Percentiles rank a stretch among this genome's conserved stretches.
phyloP scores from a whole-genome alignment of 805 yeast genomes.

The Yamadazyma tumulicola region DNA sequence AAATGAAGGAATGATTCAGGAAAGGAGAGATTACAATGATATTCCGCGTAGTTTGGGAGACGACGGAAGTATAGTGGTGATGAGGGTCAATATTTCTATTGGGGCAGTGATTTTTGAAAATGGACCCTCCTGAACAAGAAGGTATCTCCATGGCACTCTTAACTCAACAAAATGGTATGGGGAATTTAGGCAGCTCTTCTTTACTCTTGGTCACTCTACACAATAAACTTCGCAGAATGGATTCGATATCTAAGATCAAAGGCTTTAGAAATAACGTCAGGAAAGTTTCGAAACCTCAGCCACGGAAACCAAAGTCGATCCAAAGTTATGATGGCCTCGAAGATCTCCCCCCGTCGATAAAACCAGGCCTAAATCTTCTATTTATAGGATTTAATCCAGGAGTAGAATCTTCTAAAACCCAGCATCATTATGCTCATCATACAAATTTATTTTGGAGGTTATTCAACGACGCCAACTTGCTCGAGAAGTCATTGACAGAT shows the following conservation, averaged over 20 bases:
- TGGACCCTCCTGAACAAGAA: too few species aligned
- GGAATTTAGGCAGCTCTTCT: background rate
- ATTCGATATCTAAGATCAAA: slow-evolving; percentile 4
- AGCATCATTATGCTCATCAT: slow-evolving; percentile 72
- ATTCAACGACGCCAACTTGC: slow-evolving; percentile 49
- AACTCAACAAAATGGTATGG: too few species aligned
- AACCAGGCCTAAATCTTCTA: slow-evolving; percentile 31
- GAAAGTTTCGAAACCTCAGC: background rate
- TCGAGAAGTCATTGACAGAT: slow-evolving; percentile 19
- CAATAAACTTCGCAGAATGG: slow-evolving; percentile 1
- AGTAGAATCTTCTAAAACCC: slow-evolving; percentile 51
- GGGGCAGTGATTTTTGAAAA: too few species aligned
- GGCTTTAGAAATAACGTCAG: slow-evolving; percentile 3
- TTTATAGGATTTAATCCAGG: slow-evolving; percentile 79
- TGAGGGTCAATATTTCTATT: too few species aligned
- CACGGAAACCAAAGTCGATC: background rate
- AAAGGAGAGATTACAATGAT: too few species aligned
- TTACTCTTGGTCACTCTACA: background rate
- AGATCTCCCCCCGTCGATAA: slow-evolving; percentile 26
- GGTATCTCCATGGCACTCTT: too few species aligned
- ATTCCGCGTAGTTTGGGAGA: too few species aligned
- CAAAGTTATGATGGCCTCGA: slow-evolving; percentile 1
- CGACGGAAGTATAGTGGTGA: too few species aligned
- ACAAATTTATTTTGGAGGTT: slow-evolving; percentile 69
- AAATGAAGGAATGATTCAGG: too few species aligned